Percentiles rank a stretch among this genome's conserved stretches.
Conservation (phyloP, 2,329 filamentous ascomycete genomes). For the Pseudocercospora ulei region DNA sequence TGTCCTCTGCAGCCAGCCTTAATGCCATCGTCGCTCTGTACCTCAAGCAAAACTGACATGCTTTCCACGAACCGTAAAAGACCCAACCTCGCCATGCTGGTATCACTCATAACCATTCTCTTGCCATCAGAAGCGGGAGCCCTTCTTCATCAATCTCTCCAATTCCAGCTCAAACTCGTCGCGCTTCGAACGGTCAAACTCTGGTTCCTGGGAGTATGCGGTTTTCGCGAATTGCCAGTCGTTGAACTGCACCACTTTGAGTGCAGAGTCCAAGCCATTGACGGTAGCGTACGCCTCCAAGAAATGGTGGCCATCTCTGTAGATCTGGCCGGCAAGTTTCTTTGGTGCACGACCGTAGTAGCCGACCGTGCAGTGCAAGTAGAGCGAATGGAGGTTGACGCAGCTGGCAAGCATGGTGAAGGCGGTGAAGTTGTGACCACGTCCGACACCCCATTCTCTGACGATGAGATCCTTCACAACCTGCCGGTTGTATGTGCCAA, state of each 20-base stretch:
- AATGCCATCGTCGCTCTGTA: too few species aligned
- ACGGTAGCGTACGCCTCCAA: slow-evolving; percentile 25
- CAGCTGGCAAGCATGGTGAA: slow-evolving; percentile 26
- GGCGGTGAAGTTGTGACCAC: slow-evolving; percentile 23
- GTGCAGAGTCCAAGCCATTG: slow-evolving; percentile 25
- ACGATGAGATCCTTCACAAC: slow-evolving; percentile 23
- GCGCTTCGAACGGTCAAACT: slow-evolving; percentile 12
- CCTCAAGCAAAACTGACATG: too few species aligned
- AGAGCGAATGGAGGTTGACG: slow-evolving; percentile 24
- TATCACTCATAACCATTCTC: too few species aligned
- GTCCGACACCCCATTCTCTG: slow-evolving; percentile 19
- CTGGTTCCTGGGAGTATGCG: not conserved
- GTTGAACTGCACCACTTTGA: slow-evolving; percentile 24
- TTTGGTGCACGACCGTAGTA: slow-evolving; percentile 9
- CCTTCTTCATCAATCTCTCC: slow-evolving; percentile 15
- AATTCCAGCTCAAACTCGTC: slow-evolving; percentile 14
- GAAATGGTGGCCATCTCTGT: slow-evolving; percentile 25
- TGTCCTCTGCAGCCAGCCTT: too few species aligned
- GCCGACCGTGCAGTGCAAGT: slow-evolving; percentile 23
- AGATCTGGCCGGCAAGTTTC: slow-evolving; percentile 23
- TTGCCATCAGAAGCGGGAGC: too few species aligned
- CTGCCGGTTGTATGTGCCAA: slow-evolving; percentile 25
- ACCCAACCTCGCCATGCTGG: too few species aligned
- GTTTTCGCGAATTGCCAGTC: slow-evolving; percentile 19
- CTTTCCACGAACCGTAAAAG: too few species aligned